Conservation (phyloP, 225 moss, liverwort and hornwort genomes). For the Pseudoscleropodium purum region DNA sequence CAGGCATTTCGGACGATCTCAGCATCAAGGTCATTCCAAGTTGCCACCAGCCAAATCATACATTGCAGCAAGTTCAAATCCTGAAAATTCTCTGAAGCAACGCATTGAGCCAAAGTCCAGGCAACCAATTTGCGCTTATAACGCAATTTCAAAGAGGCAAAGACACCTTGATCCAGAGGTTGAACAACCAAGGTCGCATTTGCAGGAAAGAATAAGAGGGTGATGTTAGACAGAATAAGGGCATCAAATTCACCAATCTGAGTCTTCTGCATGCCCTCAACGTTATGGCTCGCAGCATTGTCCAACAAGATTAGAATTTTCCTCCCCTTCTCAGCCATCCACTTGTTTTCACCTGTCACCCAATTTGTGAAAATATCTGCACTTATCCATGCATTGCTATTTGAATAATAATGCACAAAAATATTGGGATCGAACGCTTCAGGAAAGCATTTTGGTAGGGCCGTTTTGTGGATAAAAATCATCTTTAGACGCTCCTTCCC, state of each 20-base stretch:
- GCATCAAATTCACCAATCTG: not conserved
- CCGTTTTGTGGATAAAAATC: not conserved
- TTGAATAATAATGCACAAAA: not conserved
- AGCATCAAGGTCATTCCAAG: constrained; percentile 3
- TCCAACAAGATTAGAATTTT: constrained; percentile 2
- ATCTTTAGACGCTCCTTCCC: constrained; percentile 2
- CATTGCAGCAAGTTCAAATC: not conserved
- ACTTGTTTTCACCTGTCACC: not conserved
- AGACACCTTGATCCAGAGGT: constrained; percentile 1
- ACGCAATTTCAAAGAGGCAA: not conserved
- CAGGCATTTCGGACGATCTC: not conserved
- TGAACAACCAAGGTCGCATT: not conserved
- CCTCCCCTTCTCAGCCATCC: not conserved
- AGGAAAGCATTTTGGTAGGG: not conserved
- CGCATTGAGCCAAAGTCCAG: not conserved
- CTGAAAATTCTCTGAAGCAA: not conserved
- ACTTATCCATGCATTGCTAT: not conserved
- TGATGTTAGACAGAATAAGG: not conserved
- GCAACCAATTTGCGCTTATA: not conserved
- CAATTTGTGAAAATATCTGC: not conserved
- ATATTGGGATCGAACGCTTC: not conserved
- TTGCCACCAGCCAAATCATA: not conserved
- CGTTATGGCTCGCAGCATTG: not conserved
- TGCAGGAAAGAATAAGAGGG: not conserved
- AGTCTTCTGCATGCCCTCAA: constrained; percentile 2